Evolutionary conservation across 257 asterid species (phyloP), one percentile per base, ranked within the genome.

Genomic region (Jacaranda copaia): DNA sequence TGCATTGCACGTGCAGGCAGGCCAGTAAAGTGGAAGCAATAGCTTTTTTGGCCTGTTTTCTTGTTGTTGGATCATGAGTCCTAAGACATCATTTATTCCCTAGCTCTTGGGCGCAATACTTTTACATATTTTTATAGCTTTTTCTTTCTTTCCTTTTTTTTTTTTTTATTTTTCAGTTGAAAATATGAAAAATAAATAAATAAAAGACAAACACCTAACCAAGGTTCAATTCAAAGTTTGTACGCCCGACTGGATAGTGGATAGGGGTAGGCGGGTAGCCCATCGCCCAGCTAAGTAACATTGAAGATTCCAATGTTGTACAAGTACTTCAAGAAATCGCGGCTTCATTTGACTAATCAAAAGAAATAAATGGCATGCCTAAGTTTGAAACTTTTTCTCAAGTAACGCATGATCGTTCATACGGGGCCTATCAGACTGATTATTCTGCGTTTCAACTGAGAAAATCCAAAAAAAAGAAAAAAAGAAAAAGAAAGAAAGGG

Each of bases 1-100:
- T 12, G 9, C 45, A 48, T 63, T 11, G 72, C 79, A 74, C 72
- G 79, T 74, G 72, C 79, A 67, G 79, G 39, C 38, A n/a, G n/a
- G n/a, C 39, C 51, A 32, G 46, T 25, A 46, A 46, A 60, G 36
- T 46, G 49, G 70, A 43, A 73, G 43, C 49, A 61, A 16, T 53
- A 46, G 14, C 72, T 63, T 61, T 49, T 36, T 18, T 5, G 35
- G 39, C 35, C 69, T 72, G 40, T 46, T 62, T 35, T 63, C 19
- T 61, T 61, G 68, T 61, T 61, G 40, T 61, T 61, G 13, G 64
- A 10, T 3, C 8, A 19, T 0, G 19, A 38, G 38, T 18, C 60
- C 60, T 4, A 51, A 55, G 9, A 6, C 8, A 8, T 18, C 35
- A 56, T 56, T 56, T 56, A 58, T 58, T 58, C 32, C 32, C 11